Conservation (phyloP, 148 eudicot genomes). For the Dysphania ambrosioides region DNA sequence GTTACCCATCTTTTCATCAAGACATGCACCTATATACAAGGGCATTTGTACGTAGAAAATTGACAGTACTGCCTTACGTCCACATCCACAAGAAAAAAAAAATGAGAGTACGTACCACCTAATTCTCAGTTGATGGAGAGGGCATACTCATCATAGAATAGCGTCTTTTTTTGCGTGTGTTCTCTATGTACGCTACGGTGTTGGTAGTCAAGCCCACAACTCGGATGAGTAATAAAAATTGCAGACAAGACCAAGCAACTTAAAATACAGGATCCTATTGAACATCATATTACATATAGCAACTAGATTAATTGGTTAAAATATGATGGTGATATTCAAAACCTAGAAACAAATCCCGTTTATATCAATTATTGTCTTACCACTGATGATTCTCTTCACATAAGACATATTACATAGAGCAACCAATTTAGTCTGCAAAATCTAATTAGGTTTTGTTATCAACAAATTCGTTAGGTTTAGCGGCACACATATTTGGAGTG, state of each 20-base stretch:
- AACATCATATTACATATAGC: no score
- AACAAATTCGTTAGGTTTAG: no score
- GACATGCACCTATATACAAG: no score
- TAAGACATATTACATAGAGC: no score
- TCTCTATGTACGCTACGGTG: conserved; percentile 16
- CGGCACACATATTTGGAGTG: no score
- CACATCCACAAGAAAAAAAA: neutral
- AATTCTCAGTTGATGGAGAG: conserved; percentile 7
- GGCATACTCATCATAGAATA: neutral
- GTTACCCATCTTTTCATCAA: neutral
- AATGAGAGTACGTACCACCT: neutral
- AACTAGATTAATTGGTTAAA: no score
- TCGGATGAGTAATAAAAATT: conserved; percentile 13
- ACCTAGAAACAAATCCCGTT: no score
- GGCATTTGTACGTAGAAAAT: neutral
- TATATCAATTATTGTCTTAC: no score
- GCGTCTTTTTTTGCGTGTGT: neutral
- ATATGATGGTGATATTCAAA: no score
- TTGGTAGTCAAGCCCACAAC: conserved; percentile 36
- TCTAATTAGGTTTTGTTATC: no score
- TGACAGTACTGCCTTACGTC: neutral
- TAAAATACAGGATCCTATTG: neutral
- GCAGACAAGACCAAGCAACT: conserved; percentile 13
- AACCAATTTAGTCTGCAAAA: no score
- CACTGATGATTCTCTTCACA: no score